Evolutionary conservation across 2,329 filamentous ascomycete species (phyloP), one percentile per base, ranked within the genome.

Genomic region (Mycosphaerella sp.): DNA sequence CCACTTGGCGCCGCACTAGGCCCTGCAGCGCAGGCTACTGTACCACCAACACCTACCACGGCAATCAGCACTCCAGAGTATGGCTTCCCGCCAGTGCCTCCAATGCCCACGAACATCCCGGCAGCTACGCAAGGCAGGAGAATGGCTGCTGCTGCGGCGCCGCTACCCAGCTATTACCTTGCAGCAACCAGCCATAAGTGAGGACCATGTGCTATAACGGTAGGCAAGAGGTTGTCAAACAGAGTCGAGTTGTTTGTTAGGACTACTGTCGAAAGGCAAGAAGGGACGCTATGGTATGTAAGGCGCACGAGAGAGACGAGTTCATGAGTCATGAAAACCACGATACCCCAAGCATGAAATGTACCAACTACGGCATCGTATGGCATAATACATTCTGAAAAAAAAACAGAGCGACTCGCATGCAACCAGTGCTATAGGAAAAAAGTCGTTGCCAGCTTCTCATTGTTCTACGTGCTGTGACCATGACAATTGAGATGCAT

Each of bases 1-100:
- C 90, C 91, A 6, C 79, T 95, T 55, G 93, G 87, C 61, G 90
- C 89, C 13, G 90, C 90, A 1, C 76, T 96, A 4, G 91, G 90
- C 0, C 89, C 90, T 5, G 90, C 90, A 16, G 87, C 89, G 49
- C 89, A 95, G 69, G 89, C 90, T 1, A 96, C 89, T 0, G 84
- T 95, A 9, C 54, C 56, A 16, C 59, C 55, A 47, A 57, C 43
- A 36, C 58, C 42, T 18, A 57, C 47, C 16, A 53, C 54, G 6
- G 47, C 49, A 17, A 34, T 46, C 25, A 41, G 45, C 18, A 53
- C 54, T n/a, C 45, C 55, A 12, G 62, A 63, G 27, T 58, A 61
- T 32, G 27, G 42, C 28, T 58, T 53, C n/a, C 45, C 52, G 16
- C 49, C 50, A 8, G 32, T 47, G 5, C 51, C 52, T 7, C 41